Evolutionary conservation across 306 rosid species (phyloP).

Genomic region (Geum urbanum): DNA sequence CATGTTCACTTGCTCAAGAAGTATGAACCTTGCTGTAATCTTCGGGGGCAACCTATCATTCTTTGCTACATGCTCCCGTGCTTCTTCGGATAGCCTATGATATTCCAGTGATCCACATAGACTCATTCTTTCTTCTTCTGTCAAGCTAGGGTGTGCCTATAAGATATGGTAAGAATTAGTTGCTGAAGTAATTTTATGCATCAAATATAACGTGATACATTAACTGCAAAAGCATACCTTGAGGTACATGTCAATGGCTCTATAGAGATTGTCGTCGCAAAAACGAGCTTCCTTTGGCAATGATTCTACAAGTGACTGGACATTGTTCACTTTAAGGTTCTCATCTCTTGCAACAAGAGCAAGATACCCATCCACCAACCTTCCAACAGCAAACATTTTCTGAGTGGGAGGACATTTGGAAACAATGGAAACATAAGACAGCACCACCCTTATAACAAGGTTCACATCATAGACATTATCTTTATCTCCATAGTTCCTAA

Average conservation of each 20-base stretch:
- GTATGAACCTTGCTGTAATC: constrained; percentile 37
- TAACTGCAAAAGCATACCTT: constrained; percentile 20
- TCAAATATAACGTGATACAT: not conserved
- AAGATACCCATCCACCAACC: constrained; percentile 68
- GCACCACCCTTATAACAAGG: constrained; percentile 46
- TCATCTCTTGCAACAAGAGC: constrained; percentile 56
- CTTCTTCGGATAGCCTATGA: constrained; percentile 71
- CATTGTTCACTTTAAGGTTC: constrained; percentile 43
- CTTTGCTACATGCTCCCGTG: constrained; percentile 54
- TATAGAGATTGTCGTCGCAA: constrained; percentile 36
- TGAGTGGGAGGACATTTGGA: constrained; percentile 30
- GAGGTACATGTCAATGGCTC: constrained; percentile 36
- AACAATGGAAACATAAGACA: constrained; percentile 36
- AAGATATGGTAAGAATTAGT: constrained; percentile 10
- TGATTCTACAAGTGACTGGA: constrained; percentile 47
- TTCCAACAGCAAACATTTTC: constrained; percentile 50
- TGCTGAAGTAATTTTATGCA: not conserved
- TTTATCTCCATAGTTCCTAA: constrained; percentile 41
- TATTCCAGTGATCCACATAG: constrained; percentile 51
- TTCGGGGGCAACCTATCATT: constrained; percentile 61
- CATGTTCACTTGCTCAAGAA: constrained; percentile 57
- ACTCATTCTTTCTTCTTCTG: constrained; percentile 52
- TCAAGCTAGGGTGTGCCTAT: constrained; percentile 61
- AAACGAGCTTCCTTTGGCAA: constrained; percentile 35
- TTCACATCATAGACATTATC: constrained; percentile 46